Evolutionary conservation across 1,284 basidiomycete genomes (phyloP), one percentile per base, ranked within the genome.

Genomic region (Coriolopsis trogii): DNA sequence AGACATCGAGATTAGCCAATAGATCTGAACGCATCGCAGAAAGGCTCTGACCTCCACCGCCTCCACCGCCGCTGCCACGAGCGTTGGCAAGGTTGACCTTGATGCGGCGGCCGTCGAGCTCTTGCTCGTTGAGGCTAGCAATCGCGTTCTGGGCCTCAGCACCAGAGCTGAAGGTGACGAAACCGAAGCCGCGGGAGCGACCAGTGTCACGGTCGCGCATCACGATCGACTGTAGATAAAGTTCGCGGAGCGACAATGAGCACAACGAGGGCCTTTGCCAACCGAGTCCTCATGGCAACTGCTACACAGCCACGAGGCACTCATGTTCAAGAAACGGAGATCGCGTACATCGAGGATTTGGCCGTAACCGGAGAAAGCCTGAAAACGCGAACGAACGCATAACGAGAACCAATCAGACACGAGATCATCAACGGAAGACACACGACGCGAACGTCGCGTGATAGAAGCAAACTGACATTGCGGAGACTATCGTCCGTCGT

Each of bases 201-300:
- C 93, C 91, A 59, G 95, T 96, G 70, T 96, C 94, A 68, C 94
- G 92, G 78, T 97, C 95, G 78, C 93, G 91, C 94, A 96, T 96
- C 76, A 97, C 94, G 73, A 94, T 92, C 65, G 89, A 90, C 91
- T 94, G 60, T 59, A 59, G 56, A 72, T 72, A 60, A 46, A 9
- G 37, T 41, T 45, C 51, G 46, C 53, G 46, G 46, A 52, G 54
- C 53, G 38, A 47, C 28, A 47, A 54, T 61, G 37, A 58, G 61
- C 56, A 55, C 42, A 44, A 52, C 47, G 33, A 40, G 30, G n/a
- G 23, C 30, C 25, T 16, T 28, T 6, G 39, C 13, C 43, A 44
- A 44, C n/a, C 31, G 36, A 50, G 33, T 21, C 51, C 50, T 54
- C 51, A 50, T 49, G 52, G 54, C 37, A 26, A 33, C 31, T 8